Evolutionary conservation across 352 stramenopile species (phyloP).

Genomic region (Phytophthora pinifolia): DNA sequence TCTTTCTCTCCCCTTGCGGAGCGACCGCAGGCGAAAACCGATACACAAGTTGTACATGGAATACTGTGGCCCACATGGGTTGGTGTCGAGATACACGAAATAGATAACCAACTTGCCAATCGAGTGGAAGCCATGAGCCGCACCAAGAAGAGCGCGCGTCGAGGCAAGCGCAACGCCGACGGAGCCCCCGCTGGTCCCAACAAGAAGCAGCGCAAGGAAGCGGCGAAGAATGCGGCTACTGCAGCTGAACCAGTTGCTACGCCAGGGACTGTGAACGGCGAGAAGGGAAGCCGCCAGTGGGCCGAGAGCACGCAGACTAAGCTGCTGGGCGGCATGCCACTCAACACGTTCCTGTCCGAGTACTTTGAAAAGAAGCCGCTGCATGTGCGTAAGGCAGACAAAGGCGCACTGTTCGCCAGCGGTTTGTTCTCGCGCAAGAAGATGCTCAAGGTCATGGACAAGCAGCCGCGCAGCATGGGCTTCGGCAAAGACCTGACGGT

Average conservation of each 20-base stretch:
- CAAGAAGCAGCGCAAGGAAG: slow-evolving; percentile 45
- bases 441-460: slow-evolving; percentile 62
- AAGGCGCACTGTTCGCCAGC: slow-evolving; percentile 54
- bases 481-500: slow-evolving; percentile 75
- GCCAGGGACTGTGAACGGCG: slow-evolving; percentile 5
- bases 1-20: not conserved
- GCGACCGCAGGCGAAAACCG: slow-evolving; percentile 12
- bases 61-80: not conserved
- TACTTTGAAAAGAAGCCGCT: slow-evolving; percentile 90
- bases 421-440: slow-evolving; percentile 69
- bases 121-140: slow-evolving; percentile 42
- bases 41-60: slow-evolving; percentile 7
- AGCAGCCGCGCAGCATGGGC: slow-evolving; percentile 42
- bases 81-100: slow-evolving; percentile 2
- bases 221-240: slow-evolving; percentile 3
- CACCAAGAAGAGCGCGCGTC: slow-evolving; percentile 44
- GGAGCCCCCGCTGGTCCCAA: slow-evolving; percentile 18
- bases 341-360: slow-evolving; percentile 61
- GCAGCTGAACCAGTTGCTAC: not conserved
- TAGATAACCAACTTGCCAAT: slow-evolving; percentile 13
- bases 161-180: slow-evolving; percentile 43
- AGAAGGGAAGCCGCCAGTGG: slow-evolving; percentile 24
- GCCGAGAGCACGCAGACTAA: slow-evolving; percentile 40
- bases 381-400: slow-evolving; percentile 52
- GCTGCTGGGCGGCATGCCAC: slow-evolving; percentile 63